Percentiles rank a stretch among this genome's conserved stretches.
Conservation (phyloP, 2,329 filamentous ascomycete species). For the Penicillium paneum region DNA sequence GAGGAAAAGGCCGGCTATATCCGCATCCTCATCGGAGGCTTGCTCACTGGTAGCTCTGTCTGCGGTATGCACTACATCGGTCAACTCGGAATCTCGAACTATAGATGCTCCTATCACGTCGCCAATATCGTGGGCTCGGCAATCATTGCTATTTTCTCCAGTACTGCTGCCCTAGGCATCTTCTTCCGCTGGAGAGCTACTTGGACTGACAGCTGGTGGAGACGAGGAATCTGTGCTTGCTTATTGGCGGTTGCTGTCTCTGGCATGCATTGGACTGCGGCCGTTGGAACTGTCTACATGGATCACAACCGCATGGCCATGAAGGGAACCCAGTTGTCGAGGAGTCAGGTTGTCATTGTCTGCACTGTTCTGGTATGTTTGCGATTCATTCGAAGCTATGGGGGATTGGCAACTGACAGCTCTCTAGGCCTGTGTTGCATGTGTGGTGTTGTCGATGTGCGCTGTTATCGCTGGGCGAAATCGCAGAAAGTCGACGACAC, state of each 20-base stretch:
- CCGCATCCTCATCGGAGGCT: conserved; percentile 61
- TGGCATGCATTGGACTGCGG: conserved; percentile 84
- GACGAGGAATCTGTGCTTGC: conserved; percentile 63
- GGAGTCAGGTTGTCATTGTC: conserved; percentile 68
- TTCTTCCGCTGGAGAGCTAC: conserved; percentile 74
- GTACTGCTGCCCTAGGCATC: conserved; percentile 64
- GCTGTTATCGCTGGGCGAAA: conserved; percentile 54
- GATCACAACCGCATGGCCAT: conserved; percentile 49
- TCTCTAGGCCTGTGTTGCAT: conserved; percentile 59
- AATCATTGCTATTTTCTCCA: conserved; percentile 69
- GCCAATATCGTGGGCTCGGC: conserved; percentile 65
- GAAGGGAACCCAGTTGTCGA: conserved; percentile 47
- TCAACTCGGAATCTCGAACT: conserved; percentile 79
- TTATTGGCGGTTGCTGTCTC: conserved; percentile 72
- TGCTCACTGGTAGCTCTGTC: conserved; percentile 69
- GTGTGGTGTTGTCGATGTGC: conserved; percentile 56
- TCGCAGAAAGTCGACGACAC: conserved; percentile 54
- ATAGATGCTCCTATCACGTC: conserved; percentile 60
- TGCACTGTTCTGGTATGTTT: conserved; percentile 65
- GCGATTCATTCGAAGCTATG: neutral
- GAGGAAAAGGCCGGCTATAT: conserved; percentile 57
- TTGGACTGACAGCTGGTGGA: conserved; percentile 79
- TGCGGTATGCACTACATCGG: conserved; percentile 86
- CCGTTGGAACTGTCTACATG: conserved; percentile 66
- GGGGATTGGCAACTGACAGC: conserved; percentile 7